These are phyloP conservation scores for Phyllachora maydis DNA, from an alignment of 2,329 filamentous ascomycete species.

Conservation along the genomic window DNA sequence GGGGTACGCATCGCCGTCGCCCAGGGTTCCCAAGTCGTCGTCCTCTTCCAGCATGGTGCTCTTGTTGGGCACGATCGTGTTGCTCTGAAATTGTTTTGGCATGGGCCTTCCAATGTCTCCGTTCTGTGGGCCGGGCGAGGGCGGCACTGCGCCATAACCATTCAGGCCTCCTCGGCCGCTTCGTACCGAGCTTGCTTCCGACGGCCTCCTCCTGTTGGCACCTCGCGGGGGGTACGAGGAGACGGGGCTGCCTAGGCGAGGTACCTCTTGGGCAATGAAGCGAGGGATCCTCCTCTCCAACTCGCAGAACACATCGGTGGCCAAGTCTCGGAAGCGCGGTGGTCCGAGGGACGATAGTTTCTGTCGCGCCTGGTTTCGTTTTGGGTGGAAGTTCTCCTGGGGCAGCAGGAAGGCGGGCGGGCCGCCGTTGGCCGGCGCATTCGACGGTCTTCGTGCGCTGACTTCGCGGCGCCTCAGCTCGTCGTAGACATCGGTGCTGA, in stretches of 20 bases:
- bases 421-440: conserved; percentile 23
- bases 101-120: conserved; percentile 57
- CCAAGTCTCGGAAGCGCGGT: conserved; percentile 74
- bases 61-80: conserved; percentile 94
- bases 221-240: conserved; percentile 28
- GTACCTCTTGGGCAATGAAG: conserved; percentile 50
- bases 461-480: conserved; percentile 77
- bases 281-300: conserved; percentile 75
- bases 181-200: conserved; percentile 40
- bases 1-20: too few relatives aligned
- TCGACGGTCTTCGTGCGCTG: conserved; percentile 30
- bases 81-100: conserved; percentile 81
- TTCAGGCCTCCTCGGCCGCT: conserved; percentile 13
- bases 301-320: conserved; percentile 91
- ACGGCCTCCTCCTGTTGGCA: conserved; percentile 32
- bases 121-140: conserved; percentile 34
- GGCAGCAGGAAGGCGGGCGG: conserved; percentile 61
- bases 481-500: conserved; percentile 95
- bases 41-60: conserved; percentile 95
- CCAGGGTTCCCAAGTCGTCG: conserved; percentile 44
- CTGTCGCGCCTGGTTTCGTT: conserved; percentile 92
- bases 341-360: conserved; percentile 79
- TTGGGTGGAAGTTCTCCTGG: conserved; percentile 83
- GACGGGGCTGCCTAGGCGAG: conserved; percentile 48
- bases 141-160: conserved; percentile 20